A percentile compares a stretch with the other conserved stretches of the same genome.
These are phyloP conservation scores for Botrytis porri DNA, from an alignment of 2,329 filamentous ascomycete species.

Conservation along the genomic window DNA sequence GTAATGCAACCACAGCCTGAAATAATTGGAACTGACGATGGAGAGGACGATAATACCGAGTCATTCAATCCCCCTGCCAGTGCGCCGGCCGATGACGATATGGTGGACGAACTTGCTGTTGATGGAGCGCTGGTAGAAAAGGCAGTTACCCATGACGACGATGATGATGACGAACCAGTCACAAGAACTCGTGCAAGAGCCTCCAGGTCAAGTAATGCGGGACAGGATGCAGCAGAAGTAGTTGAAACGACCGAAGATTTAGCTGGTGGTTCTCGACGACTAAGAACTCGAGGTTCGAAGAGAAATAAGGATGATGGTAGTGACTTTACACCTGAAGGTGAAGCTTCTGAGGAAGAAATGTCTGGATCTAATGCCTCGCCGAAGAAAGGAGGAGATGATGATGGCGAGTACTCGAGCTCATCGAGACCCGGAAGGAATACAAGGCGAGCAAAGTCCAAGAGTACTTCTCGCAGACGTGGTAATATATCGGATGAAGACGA, in stretches of 20 bases:
- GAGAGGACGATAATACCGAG: conserved; percentile 18
- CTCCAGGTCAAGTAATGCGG: conserved; percentile 40
- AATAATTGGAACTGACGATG: conserved; percentile 19
- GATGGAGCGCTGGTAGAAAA: conserved; percentile 18
- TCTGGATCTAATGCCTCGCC: conserved; percentile 42
- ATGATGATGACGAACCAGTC: conserved; percentile 37
- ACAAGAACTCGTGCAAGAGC: conserved; percentile 43
- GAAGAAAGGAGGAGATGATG: conserved; percentile 44
- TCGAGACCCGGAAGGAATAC: conserved; percentile 49
- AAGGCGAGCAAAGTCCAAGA: conserved; percentile 43
- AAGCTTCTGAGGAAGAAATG: conserved; percentile 52
- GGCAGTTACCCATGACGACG: conserved; percentile 27
- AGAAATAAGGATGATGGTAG: conserved; percentile 35
- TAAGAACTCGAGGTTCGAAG: conserved; percentile 32
- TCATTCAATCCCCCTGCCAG: conserved; percentile 12
- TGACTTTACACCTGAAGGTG: conserved; percentile 38
- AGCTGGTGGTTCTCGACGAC: conserved; percentile 32
- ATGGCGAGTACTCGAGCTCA: conserved; percentile 48
- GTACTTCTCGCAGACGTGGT: conserved; percentile 45
- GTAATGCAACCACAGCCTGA: conserved; percentile 1
- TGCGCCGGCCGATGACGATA: conserved; percentile 24
- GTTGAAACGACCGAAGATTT: conserved; percentile 45
- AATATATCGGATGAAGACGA: conserved; percentile 53
- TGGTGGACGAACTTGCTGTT: conserved; percentile 25
- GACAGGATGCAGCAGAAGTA: conserved; percentile 46